A percentile compares a stretch with the other conserved stretches of the same genome.
phyloP scores from a whole-genome alignment of 139 green algal species.

The Chlorella vulgaris region DNA sequence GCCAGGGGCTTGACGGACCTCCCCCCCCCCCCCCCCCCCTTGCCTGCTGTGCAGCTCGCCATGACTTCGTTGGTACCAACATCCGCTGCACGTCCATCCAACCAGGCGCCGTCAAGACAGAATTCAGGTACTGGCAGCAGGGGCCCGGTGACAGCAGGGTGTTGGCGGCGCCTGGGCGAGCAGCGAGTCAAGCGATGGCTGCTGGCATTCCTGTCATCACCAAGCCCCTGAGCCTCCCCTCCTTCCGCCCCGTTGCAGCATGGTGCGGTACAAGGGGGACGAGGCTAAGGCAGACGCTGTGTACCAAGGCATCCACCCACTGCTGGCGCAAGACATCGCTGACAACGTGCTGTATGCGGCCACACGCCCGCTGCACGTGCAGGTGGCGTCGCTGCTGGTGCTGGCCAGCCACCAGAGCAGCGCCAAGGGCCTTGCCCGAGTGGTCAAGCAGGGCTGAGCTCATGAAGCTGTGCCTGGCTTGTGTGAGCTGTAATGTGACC shows the following conservation, averaged over 20 bases:
- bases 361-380: slow-evolving; percentile 58
- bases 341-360: slow-evolving; percentile 85
- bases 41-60: slow-evolving; percentile 41
- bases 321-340: slow-evolving; percentile 79
- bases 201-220: too few species aligned
- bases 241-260: slow-evolving; percentile 5
- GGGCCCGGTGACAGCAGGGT: neutral
- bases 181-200: neutral
- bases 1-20: too few species aligned
- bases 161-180: neutral
- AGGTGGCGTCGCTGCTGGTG: slow-evolving; percentile 43
- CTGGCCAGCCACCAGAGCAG: slow-evolving; percentile 47
- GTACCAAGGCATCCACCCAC: slow-evolving; percentile 73
- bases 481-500: too few species aligned
- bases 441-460: slow-evolving; percentile 3
- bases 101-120: slow-evolving; percentile 51
- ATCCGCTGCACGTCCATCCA: slow-evolving; percentile 75
- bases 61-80: slow-evolving; percentile 81
- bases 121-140: neutral
- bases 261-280: slow-evolving; percentile 73
- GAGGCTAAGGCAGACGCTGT: slow-evolving; percentile 64
- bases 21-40: too few species aligned
- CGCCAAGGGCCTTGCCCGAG: slow-evolving; percentile 44
- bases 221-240: too few species aligned
- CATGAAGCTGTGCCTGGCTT: too few species aligned